phyloP scores from a whole-genome alignment of 23 red algal genomes.

The Gracilaria domingensis region DNA sequence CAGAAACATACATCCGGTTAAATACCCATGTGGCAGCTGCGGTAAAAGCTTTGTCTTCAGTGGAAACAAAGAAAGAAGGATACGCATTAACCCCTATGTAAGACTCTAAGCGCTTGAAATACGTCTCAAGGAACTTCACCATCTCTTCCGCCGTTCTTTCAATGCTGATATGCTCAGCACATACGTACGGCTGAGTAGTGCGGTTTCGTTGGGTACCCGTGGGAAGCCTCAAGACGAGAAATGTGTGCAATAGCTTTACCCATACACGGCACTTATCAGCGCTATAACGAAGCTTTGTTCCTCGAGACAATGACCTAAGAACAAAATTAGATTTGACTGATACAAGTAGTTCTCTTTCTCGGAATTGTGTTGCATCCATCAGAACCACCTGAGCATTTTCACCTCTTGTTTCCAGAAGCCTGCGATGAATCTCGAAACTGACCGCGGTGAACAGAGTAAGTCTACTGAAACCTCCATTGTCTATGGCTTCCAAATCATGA shows the following conservation, averaged over 20 bases:
- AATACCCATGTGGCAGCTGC: background rate
- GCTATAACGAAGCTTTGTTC: background rate
- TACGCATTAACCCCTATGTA: background rate
- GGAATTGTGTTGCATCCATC: background rate
- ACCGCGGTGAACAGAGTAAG: background rate
- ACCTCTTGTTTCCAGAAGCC: background rate
- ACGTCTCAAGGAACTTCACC: background rate
- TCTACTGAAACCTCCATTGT: background rate
- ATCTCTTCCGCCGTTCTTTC: background rate
- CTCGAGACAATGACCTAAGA: background rate
- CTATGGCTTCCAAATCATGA: background rate
- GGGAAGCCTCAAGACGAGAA: background rate
- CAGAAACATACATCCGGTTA: background rate
- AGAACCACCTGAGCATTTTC: background rate
- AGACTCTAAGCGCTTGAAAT: background rate
- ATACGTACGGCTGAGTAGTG: background rate
- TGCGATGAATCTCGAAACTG: background rate
- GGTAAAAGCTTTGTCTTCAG: background rate
- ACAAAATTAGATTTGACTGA: background rate
- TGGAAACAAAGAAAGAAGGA: background rate
- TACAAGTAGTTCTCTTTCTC: background rate
- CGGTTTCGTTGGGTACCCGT: background rate
- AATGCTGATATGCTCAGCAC: background rate
- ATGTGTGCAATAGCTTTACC: background rate
- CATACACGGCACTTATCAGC: background rate